Evolutionary conservation across 1,284 basidiomycete genomes (phyloP), one percentile per base, ranked within the genome.

Genomic region (Fistulina hepatica): DNA sequence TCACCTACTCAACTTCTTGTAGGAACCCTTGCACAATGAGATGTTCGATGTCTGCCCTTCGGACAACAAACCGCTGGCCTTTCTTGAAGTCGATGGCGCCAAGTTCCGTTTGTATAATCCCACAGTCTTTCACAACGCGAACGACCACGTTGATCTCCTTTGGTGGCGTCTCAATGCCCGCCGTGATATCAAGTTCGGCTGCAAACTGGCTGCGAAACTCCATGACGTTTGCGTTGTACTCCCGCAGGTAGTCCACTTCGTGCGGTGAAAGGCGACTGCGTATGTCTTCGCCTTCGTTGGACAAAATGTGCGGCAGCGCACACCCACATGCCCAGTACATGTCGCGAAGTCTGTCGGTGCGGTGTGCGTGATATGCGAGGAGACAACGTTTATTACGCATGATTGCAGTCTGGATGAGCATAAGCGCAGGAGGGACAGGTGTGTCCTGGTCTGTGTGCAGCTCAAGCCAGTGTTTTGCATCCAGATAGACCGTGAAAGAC

Each of bases 281-380:
- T 23, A 85, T 69, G 45, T 90, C 85, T 21, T 41, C 44, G n/a
- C 42, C 37, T 42, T 69, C 55, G 52, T 79, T 73, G 28, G 76
- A 74, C 27, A 97, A 72, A n/a, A 94, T 69, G 44, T 89, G 81
- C 1, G 86, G 81, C 2, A 95, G 62, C 2, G 86, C 81, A n/a
- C 88, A 92, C n/a, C 90, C 91, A 10, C 77, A 74, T n/a, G 76
- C 65, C 92, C 93, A 97, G 60, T 89, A 94, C 60, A 86, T 70
- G 51, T 84, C 78, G 47, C 80, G 74, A 39, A 97, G 73, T 41
- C 78, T 77, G 51, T 89, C 81, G 28, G 90, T 60, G 21, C 94
- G 75, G 55, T 88, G 82, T 21, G 74, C 64, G 55, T 97, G 88
- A 61, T 97, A 98, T 1, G 90, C 90, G 24, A 97, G 73, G 6